Conservation (phyloP, 805 yeast genomes). For the Candida maris region DNA sequence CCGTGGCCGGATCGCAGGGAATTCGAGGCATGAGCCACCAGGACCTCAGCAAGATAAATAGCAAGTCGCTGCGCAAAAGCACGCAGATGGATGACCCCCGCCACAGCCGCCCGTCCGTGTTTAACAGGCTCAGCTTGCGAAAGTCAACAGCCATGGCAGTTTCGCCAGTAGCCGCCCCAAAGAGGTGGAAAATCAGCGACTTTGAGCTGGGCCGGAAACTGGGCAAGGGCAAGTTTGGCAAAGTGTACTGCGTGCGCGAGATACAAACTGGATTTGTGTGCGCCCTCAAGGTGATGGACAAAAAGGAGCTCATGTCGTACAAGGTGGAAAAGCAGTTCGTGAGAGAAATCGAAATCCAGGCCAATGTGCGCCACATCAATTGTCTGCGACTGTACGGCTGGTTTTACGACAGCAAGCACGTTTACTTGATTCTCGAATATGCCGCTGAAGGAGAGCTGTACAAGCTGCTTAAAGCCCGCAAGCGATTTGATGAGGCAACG, state of each 20-base stretch:
- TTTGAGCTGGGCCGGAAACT: conserved; percentile 84
- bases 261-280: conserved; percentile 71
- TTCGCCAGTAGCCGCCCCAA: conserved; percentile 9
- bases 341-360: conserved; percentile 89
- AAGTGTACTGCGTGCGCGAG: conserved; percentile 85
- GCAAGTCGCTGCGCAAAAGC: conserved; percentile 1
- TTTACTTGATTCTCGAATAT: conserved; percentile 81
- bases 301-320: conserved; percentile 67
- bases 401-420: conserved; percentile 76
- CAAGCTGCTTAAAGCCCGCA: conserved; percentile 59
- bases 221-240: conserved; percentile 93
- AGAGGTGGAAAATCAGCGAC: conserved; percentile 39
- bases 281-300: conserved; percentile 90
- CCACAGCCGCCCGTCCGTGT: conserved; percentile 11
- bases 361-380: conserved; percentile 72
- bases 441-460: conserved; percentile 85
- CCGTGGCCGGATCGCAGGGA: background rate
- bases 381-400: conserved; percentile 79
- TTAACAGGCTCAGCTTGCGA: conserved; percentile 20
- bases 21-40: background rate
- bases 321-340: conserved; percentile 82
- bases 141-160: conserved; percentile 15
- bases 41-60: background rate
- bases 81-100: background rate
- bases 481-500: conserved; percentile 64